Percentiles rank a stretch among this genome's conserved stretches.
Conservation (phyloP, 805 yeast genomes). For the Saccharomycopsis sp. region DNA sequence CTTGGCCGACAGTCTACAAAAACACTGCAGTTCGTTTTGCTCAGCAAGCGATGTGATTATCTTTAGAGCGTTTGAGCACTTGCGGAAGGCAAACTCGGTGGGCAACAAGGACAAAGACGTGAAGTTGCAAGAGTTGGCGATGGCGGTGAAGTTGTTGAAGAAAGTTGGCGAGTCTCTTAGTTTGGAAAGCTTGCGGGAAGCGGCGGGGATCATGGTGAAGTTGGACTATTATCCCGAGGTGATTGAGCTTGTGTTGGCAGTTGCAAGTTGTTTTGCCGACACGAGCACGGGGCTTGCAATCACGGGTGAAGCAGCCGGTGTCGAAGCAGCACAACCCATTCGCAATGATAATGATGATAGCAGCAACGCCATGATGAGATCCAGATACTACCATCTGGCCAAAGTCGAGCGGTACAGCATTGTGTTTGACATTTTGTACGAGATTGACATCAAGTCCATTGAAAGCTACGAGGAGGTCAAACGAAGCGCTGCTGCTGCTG, state of each 20-base stretch:
- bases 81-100: slow-evolving; percentile 75
- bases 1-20: slow-evolving; percentile 80
- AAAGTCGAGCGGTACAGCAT: slow-evolving; percentile 58
- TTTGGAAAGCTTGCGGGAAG: slow-evolving; percentile 71
- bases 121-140: slow-evolving; percentile 52
- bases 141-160: slow-evolving; percentile 69
- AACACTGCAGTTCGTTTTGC: slow-evolving; percentile 90
- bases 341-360: slow-evolving; percentile 51
- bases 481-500: not conserved
- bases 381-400: slow-evolving; percentile 41
- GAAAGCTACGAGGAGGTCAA: slow-evolving; percentile 27
- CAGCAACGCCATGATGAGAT: slow-evolving; percentile 46
- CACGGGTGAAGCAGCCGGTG: not conserved
- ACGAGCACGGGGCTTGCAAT: too few relatives aligned
- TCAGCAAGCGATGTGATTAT: slow-evolving; percentile 88
- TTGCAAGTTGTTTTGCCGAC: too few relatives aligned
- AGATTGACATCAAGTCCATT: slow-evolving; percentile 57
- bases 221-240: slow-evolving; percentile 80
- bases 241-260: slow-evolving; percentile 67
- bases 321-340: slow-evolving; percentile 25
- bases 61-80: slow-evolving; percentile 87
- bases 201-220: slow-evolving; percentile 67
- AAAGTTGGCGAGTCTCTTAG: slow-evolving; percentile 72
- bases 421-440: slow-evolving; percentile 65
- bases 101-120: slow-evolving; percentile 67